These are phyloP conservation scores for Fusarium sp. DNA, from an alignment of 2,329 filamentous ascomycete species.

Conservation along the genomic window DNA sequence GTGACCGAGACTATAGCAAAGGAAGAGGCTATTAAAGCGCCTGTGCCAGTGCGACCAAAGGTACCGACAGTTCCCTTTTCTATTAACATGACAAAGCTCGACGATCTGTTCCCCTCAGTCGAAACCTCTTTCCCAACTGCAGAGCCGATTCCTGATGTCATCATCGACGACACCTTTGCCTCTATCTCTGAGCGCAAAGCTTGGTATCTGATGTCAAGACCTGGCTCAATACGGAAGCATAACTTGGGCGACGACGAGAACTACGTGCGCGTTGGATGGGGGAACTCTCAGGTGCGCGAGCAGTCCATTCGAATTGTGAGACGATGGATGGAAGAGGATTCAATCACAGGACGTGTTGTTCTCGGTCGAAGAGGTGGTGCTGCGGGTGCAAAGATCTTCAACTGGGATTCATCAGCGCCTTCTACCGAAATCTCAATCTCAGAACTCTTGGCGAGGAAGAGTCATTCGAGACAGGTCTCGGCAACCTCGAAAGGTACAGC, in stretches of 20 bases:
- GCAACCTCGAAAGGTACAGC: conserved; percentile 42
- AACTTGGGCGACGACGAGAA: conserved; percentile 71
- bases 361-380: conserved; percentile 57
- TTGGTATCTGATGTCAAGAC: conserved; percentile 76
- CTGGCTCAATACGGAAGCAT: conserved; percentile 71
- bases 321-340: conserved; percentile 77
- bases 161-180: conserved; percentile 68
- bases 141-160: conserved; percentile 60
- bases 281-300: conserved; percentile 66
- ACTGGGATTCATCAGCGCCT: conserved; percentile 71
- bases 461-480: conserved; percentile 48
- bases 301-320: conserved; percentile 72
- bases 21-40: conserved; percentile 2
- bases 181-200: conserved; percentile 71
- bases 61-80: conserved; percentile 41
- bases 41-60: conserved; percentile 11
- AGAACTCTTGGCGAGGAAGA: conserved; percentile 53
- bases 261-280: conserved; percentile 73
- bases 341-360: conserved; percentile 66
- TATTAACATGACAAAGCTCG: conserved; percentile 55
- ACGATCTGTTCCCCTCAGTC: conserved; percentile 53
- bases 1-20: not conserved
- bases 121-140: conserved; percentile 49
- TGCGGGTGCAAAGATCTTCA: conserved; percentile 68
- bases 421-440: conserved; percentile 66